phyloP scores from a whole-genome alignment of 73 alveolate species.

The Uronychia binucleata region DNA sequence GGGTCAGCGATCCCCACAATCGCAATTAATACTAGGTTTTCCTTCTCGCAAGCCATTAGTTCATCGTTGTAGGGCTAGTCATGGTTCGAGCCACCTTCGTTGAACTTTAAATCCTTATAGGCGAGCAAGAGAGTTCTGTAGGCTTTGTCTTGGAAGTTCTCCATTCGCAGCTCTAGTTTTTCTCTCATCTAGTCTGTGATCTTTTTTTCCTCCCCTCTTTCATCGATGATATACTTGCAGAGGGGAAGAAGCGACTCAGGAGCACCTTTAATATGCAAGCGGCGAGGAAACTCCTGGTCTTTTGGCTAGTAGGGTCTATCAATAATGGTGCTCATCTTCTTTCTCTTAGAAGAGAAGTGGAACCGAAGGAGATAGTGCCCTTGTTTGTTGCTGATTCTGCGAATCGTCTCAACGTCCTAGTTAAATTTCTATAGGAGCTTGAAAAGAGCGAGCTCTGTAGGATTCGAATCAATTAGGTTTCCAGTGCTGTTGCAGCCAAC shows the following conservation, averaged over 20 bases:
- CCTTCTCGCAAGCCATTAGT: constrained; percentile 25
- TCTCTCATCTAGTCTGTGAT: constrained; percentile 9
- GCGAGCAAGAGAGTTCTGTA: constrained; percentile 76
- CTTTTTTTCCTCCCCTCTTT: constrained; percentile 56
- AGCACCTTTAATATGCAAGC: constrained; percentile 87
- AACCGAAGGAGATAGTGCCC: constrained; percentile 46
- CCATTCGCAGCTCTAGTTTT: constrained; percentile 3
- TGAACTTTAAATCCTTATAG: constrained; percentile 56
- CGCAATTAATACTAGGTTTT: constrained; percentile 66
- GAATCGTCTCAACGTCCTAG: constrained; percentile 7
- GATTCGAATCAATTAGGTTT: constrained; percentile 15
- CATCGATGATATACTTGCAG: constrained; percentile 60
- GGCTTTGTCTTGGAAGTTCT: constrained; percentile 63
- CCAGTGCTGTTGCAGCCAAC: constrained; percentile 36
- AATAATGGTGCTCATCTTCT: constrained; percentile 89
- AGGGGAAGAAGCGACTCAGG: constrained; percentile 67
- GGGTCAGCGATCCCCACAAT: constrained; percentile 84
- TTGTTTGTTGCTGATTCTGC: constrained; percentile 1
- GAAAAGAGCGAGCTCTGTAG: constrained; percentile 73
- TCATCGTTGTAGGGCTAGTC: constrained; percentile 9
- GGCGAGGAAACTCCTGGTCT: constrained; percentile 27
- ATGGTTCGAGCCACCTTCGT: constrained; percentile 61
- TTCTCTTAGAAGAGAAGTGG: constrained; percentile 92
- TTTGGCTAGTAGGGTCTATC: constrained; percentile 35
- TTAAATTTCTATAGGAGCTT: constrained; percentile 45